Evolutionary conservation across 768 basidiomycete genomes (phyloP), one percentile per base, ranked within the genome.

Genomic region (Lactarius hengduanensis): DNA sequence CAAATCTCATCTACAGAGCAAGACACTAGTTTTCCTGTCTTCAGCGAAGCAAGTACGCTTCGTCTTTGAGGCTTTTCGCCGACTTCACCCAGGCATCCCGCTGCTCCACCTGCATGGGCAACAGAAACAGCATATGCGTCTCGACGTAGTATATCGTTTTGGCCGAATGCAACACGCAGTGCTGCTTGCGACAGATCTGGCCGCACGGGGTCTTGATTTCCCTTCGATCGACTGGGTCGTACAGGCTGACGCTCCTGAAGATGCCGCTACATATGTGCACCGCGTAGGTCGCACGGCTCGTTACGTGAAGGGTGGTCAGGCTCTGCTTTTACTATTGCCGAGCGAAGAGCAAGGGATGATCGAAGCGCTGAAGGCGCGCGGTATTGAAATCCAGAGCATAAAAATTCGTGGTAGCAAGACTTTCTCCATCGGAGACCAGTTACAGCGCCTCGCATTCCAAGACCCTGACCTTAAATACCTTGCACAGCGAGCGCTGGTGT

Each of bases 31-130:
- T 3, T 98, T 99, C 78, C 80, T 98, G 71, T 97, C 95, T 28
- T 90, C 89, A 68, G 91, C 94, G 76, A 98, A 98, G 76, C 97
- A 99, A 78, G 95, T 98, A 59, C 93, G 96, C 22, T 98, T 98
- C 76, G 89, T 91, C 8, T 98, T 91, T 73, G 96, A 97, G 79
- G 92, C 91, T 18, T 98, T 99, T 77, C 90, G 94, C 79, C 90
- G 90, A 76, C 86, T 99, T 82, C 96, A 96, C 69, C 96, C 96
- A 0, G 96, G 96, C 71, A 81, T 94, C 5, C 87, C 96, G 4
- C 82, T 99, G n/a, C 83, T 99, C 26, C 91, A 96, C 74, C 78
- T 99, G 9, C 95, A 98, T 72, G 96, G 96, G 40, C 98, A 97
- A 75, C 95, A 97, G 74, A 98, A 97, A 75, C 96, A 97, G 74